phyloP scores from a whole-genome alignment of 805 yeast species.

The Ogataea corticis region DNA sequence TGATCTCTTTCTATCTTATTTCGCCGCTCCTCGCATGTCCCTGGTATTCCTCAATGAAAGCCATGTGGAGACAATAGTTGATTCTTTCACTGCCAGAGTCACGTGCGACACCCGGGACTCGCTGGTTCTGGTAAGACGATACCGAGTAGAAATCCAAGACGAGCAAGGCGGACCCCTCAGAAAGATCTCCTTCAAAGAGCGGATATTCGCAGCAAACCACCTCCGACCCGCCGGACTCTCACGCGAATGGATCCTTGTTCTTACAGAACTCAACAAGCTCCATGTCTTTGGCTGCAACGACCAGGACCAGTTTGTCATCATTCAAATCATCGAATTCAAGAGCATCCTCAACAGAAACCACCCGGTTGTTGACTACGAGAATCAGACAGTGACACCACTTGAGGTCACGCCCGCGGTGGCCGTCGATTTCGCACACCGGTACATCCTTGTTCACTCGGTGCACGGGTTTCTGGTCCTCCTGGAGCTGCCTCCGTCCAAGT shows the following conservation, averaged over 20 bases:
- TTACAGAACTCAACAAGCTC: constrained; percentile 26
- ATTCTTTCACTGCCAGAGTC: constrained; percentile 7
- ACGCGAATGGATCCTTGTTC: constrained; percentile 24
- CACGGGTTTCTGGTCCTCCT: constrained; percentile 22
- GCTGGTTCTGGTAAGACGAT: constrained; percentile 9
- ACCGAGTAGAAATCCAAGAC: constrained; percentile 5
- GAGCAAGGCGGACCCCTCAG: background rate
- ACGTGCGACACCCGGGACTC: background rate
- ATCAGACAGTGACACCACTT: background rate
- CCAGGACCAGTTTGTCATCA: constrained; percentile 8
- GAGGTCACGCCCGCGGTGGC: constrained; percentile 20
- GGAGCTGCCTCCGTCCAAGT: constrained; percentile 24
- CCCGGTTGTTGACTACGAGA: background rate
- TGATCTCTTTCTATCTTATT: too few relatives aligned
- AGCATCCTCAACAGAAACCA: constrained; percentile 6
- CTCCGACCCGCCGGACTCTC: constrained; percentile 19
- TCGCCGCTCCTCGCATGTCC: constrained; percentile 1
- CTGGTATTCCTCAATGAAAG: background rate
- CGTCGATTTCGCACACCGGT: constrained; percentile 24
- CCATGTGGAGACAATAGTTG: constrained; percentile 8
- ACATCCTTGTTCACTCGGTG: constrained; percentile 20
- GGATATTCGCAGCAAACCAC: constrained; percentile 22
- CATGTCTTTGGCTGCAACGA: constrained; percentile 19
- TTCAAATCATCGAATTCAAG: constrained; percentile 20
- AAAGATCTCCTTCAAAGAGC: constrained; percentile 8